phyloP scores from a whole-genome alignment of 495 filamentous ascomycete genomes.

The Hyaloscypha variabilis region DNA sequence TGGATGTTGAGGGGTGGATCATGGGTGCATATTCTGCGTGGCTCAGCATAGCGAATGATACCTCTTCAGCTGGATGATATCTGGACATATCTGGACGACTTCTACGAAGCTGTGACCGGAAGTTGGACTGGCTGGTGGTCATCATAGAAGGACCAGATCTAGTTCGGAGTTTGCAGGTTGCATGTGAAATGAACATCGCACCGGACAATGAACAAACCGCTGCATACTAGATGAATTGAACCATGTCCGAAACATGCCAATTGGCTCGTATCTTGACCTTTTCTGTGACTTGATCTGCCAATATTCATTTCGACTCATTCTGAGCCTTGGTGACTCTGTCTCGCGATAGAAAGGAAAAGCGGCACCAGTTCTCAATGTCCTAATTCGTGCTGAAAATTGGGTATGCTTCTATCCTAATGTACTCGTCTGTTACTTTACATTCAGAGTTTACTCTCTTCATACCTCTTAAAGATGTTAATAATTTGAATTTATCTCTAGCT shows the following conservation, averaged over 20 bases:
- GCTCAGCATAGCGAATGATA: conserved; percentile 23
- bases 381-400: too few relatives aligned
- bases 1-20: conserved; percentile 11
- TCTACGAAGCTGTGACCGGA: background rate
- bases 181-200: background rate
- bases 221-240: background rate
- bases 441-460: too few relatives aligned
- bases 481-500: too few relatives aligned
- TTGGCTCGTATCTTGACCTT: background rate
- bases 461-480: too few relatives aligned
- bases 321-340: background rate
- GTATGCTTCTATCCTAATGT: too few relatives aligned
- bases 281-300: background rate
- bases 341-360: too few relatives aligned
- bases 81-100: conserved; percentile 1
- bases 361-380: too few relatives aligned
- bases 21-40: conserved; percentile 18
- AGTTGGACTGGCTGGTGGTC: background rate
- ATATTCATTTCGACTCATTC: background rate
- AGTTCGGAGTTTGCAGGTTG: background rate
- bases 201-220: background rate
- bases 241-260: background rate
- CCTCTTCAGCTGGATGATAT: conserved; percentile 13
- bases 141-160: background rate
- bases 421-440: too few relatives aligned